Evolutionary conservation across 495 filamentous ascomycete species (phyloP), one percentile per base, ranked within the genome.

Genomic region (Pyronema domesticum): DNA sequence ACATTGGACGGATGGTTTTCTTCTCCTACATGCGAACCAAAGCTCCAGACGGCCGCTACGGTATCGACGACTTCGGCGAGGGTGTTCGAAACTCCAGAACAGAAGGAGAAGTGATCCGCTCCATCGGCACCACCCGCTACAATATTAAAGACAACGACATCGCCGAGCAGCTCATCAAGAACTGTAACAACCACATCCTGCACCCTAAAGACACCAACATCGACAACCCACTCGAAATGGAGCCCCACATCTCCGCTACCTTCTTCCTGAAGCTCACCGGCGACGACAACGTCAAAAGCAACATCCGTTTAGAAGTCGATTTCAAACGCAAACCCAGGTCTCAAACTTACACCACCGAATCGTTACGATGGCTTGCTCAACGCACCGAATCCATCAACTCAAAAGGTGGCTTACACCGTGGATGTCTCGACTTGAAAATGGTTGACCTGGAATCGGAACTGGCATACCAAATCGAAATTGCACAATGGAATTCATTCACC

Each of bases 381-480:
- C 23, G 23, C 5, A 30, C 1, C 23, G 3, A 14, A 13, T 48
- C 45, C 11, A 48, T 1, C 19, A 15, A 48, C 8, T 30, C 23
- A 30, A 30, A 5, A 5, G 23, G 23, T 5, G 23, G 23, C 23
- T 30, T 30, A 2, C 23, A 30, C 23, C 23, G 23, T 9, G 57
- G 54, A 11, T 59, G 59, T 0, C 23, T 65, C 11, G 57, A 66
- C 37, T 36, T 63, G 10, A 66, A 60, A 40, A 60, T 66, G 15
- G 42, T 62, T 18, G 63, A 66, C 49, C 33, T 65, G n/a, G 63
- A 62, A 44, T 46, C 15, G 3, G 55, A 66, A 15, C 50, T 66
- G 7, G 63, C 54, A 3, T 66, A 59, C 60, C 63, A 65, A 37
- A n/a, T 66, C 4, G 63, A 66, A 30, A 53, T 66, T 19, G 44